These are phyloP conservation scores for Beta corolliflora DNA, from an alignment of 179 eudicot species.

Conservation along the genomic window DNA sequence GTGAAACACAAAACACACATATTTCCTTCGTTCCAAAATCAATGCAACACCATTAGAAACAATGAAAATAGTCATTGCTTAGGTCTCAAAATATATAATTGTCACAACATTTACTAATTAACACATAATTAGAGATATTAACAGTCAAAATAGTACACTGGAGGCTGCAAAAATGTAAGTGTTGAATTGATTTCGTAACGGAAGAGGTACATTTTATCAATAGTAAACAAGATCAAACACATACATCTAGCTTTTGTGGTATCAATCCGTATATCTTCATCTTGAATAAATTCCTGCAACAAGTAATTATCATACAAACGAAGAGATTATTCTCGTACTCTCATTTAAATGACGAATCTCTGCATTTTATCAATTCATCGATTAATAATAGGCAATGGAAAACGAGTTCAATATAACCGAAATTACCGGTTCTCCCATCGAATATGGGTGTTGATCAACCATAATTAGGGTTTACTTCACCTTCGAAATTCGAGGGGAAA, in stretches of 20 bases:
- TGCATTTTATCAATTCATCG: not conserved
- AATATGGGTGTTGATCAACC: slow-evolving; percentile 38
- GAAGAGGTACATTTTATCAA: not conserved
- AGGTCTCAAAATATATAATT: too few relatives aligned
- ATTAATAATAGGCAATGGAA: not conserved
- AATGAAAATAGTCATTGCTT: too few relatives aligned
- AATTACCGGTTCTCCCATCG: slow-evolving; percentile 28
- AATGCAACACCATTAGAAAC: too few relatives aligned
- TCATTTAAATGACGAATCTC: not conserved
- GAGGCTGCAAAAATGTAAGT: too few relatives aligned
- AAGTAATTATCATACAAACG: not conserved
- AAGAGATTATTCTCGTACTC: too few relatives aligned
- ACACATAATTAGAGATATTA: too few relatives aligned
- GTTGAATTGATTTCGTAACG: too few relatives aligned
- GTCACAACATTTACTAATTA: too few relatives aligned
- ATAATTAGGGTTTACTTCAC: slow-evolving; percentile 24
- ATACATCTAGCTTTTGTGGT: slow-evolving; percentile 76
- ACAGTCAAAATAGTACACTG: too few relatives aligned
- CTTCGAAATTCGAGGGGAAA: not conserved
- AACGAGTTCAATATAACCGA: not conserved
- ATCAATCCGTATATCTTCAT: slow-evolving; percentile 64
- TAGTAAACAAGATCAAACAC: not conserved
- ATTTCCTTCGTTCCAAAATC: too few relatives aligned
- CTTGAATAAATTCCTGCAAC: slow-evolving; percentile 51
- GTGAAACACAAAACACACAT: too few relatives aligned